Base-by-base conservation (phyloP, 139 green algal genomes). In the Chlamydomonas asymmetrica region DNA sequence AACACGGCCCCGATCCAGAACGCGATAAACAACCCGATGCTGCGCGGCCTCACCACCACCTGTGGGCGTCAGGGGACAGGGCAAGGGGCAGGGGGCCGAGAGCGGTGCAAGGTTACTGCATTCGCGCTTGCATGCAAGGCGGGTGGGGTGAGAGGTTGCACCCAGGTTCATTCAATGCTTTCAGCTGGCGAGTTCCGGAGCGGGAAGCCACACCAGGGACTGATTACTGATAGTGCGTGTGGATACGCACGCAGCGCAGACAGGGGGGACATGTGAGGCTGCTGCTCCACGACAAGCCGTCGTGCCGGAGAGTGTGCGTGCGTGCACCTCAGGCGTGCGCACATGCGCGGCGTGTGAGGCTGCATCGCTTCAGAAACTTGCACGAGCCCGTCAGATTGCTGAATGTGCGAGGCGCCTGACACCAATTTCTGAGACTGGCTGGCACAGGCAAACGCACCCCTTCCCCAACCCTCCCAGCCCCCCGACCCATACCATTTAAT, bases 1-100 rank as follows among this genome's bases (percentile, higher is more conserved):
- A 68, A 34, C 5, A 77, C 25, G 49, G 68, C 77, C 45, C 68
- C 76, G 18, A 52, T 18, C 16, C 77, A 38, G 67, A 82, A 82
- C 6, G 4, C 29, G 3, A 63, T 1, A 6, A 82, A 29, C 22
- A 52, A 2, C 1, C 6, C 45, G 25, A 67, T 39, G 35, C 60
- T n/a, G n/a, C 45, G 29, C 6, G 76, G 76, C 18, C 76, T 60
- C n/a, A 82, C 3, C 39, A 82, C 52, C 31, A 82, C 45, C 45
- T 52, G 45, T 25, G 18, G 45, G 45, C n/a, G n/a, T n/a, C n/a
- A 52, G 45, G 45, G 13, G 45, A 52, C 45, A 52, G 13, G 45
- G 45, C 13, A 10, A 52, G 13, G 18, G 13, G 45, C 13, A 52
- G 45, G 45, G 13, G 45, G n/a, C n/a, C n/a, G 13, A 16, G 13